These are phyloP conservation scores for Syzygium jambos DNA, from an alignment of 345 rosid species.

Conservation along the genomic window DNA sequence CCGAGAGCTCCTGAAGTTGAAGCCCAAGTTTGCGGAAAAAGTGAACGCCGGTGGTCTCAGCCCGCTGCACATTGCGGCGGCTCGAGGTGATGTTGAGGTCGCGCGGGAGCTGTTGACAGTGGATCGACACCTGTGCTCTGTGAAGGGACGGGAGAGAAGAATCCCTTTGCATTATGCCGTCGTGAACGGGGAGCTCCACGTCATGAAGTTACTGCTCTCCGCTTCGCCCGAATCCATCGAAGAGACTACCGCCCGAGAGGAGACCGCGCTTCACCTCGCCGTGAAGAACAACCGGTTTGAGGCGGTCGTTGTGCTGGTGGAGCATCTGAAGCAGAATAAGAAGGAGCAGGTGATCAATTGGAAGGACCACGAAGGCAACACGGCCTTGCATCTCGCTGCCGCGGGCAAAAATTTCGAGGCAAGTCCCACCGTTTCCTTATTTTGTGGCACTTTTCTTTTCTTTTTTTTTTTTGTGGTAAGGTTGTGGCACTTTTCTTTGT, in stretches of 20 bases:
- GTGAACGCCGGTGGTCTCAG: not conserved
- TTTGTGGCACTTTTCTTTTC: not conserved
- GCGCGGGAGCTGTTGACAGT: not conserved
- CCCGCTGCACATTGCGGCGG: not conserved
- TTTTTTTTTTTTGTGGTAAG: too few species aligned
- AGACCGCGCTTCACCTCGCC: not conserved
- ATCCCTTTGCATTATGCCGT: not conserved
- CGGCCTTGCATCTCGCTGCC: not conserved
- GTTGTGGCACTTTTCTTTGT: not conserved
- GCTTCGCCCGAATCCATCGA: not conserved
- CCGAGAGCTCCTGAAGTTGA: not conserved
- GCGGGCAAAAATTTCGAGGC: not conserved
- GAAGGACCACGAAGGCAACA: not conserved
- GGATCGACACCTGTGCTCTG: not conserved
- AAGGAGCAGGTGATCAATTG: not conserved
- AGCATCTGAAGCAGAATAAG: not conserved
- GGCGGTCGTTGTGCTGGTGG: not conserved
- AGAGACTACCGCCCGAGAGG: not conserved
- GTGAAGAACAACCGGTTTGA: not conserved
- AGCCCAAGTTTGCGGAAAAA: not conserved
- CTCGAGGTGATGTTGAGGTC: not conserved
- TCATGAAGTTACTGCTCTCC: not conserved
- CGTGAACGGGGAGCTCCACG: not conserved
- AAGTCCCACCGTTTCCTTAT: not conserved
- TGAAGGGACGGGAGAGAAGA: not conserved